A percentile compares a stretch with the other conserved stretches of the same genome.
Evolutionary conservation across 1,139 yeast genomes (phyloP).

Genomic region (Yamadazyma mexicana): DNA sequence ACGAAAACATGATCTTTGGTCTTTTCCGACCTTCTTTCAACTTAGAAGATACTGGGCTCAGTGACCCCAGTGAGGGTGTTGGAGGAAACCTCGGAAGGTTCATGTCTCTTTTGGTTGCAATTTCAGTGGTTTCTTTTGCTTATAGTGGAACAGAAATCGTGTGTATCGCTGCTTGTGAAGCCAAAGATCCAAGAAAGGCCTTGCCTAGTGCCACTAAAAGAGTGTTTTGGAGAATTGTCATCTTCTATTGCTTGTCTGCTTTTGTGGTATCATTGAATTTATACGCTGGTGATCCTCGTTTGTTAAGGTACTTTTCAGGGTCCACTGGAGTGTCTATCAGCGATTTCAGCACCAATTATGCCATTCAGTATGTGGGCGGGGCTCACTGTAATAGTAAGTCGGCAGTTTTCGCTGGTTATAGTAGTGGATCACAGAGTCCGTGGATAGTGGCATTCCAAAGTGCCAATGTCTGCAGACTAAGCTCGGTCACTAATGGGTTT

Average conservation of each 20-base stretch:
- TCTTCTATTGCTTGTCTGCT: conserved; percentile 70
- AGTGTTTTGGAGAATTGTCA: conserved; percentile 69
- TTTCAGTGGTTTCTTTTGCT: conserved; percentile 67
- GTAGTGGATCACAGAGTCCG: conserved; percentile 69
- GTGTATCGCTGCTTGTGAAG: conserved; percentile 84
- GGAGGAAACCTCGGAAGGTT: conserved; percentile 67
- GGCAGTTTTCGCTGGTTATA: conserved; percentile 45
- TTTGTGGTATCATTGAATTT: conserved; percentile 70
- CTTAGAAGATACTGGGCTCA: conserved; percentile 51
- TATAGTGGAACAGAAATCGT: conserved; percentile 83
- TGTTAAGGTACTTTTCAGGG: conserved; percentile 52
- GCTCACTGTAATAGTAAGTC: conserved; percentile 34
- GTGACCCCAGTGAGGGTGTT: conserved; percentile 47
- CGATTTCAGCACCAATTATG: conserved; percentile 28
- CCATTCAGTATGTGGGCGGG: conserved; percentile 43
- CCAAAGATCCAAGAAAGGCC: conserved; percentile 75
- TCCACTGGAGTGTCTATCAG: conserved; percentile 27
- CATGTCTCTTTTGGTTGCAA: conserved; percentile 62
- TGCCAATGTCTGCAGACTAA: conserved; percentile 62
- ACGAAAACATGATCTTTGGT: conserved; percentile 58
- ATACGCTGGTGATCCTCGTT: conserved; percentile 74
- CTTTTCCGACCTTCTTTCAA: conserved; percentile 72
- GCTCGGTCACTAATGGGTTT: conserved; percentile 64
- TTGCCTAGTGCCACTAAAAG: conserved; percentile 76
- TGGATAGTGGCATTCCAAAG: conserved; percentile 80